A percentile compares a stretch with the other conserved stretches of the same genome.
These are phyloP conservation scores for Micractinium conductrix DNA, from an alignment of 139 green algal genomes.

Conservation along the genomic window DNA sequence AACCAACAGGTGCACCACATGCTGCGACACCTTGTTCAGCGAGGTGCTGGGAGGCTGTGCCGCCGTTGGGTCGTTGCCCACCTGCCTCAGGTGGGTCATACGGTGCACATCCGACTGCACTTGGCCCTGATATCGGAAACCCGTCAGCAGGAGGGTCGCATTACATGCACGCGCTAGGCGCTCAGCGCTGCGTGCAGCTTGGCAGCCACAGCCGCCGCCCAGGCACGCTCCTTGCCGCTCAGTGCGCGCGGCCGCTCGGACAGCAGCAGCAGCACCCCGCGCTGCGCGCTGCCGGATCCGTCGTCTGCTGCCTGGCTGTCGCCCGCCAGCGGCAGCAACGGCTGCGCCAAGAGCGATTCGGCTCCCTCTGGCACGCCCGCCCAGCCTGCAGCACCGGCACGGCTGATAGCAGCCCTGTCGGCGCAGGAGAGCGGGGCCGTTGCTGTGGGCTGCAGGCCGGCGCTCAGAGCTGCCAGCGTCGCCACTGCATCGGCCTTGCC, in stretches of 20 bases:
- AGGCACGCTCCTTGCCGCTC: slow-evolving; percentile 64
- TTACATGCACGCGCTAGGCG: background rate
- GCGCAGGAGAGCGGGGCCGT: background rate
- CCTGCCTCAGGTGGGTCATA: too few species aligned
- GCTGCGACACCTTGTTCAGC: too few species aligned
- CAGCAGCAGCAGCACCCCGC: slow-evolving; percentile 60
- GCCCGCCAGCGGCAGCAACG: background rate
- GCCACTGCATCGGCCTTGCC: slow-evolving; percentile 10
- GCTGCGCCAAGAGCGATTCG: slow-evolving; percentile 17
- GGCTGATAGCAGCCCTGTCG: background rate
- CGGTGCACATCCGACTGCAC: too few species aligned
- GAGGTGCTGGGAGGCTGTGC: too few species aligned
- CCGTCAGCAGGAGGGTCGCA: background rate
- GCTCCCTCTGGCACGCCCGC: slow-evolving; percentile 4
- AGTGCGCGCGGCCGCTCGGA: slow-evolving; percentile 66
- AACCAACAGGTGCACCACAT: too few species aligned
- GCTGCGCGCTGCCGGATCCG: background rate
- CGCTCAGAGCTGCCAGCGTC: background rate
- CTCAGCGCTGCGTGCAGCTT: slow-evolving; percentile 58
- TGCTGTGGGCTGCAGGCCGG: background rate
- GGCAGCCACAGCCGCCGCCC: slow-evolving; percentile 59
- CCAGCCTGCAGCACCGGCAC: slow-evolving; percentile 10
- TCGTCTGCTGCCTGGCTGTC: background rate
- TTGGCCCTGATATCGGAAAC: too few species aligned
- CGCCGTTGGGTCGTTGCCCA: too few species aligned